Percentiles rank a stretch among this genome's conserved stretches.
Evolutionary conservation across 108 stramenopile species (phyloP).

Genomic region (Nitzschia sp.): DNA sequence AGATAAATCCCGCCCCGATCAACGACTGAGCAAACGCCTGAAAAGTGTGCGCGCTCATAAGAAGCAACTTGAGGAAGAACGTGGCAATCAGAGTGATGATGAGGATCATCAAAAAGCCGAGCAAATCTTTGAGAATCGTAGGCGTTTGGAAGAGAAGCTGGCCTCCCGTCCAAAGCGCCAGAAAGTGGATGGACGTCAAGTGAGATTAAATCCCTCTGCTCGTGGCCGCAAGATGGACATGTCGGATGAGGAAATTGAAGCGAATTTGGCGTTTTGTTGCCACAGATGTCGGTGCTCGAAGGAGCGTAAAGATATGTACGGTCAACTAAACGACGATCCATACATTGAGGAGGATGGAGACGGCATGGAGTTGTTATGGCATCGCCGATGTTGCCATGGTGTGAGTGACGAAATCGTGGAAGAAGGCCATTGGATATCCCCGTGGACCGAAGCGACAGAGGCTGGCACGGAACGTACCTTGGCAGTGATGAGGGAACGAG

Average conservation of each 20-base stretch:
- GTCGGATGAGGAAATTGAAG: conserved; percentile 15
- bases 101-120: neutral
- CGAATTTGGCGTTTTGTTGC: conserved; percentile 18
- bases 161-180: too few relatives aligned
- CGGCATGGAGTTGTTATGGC: neutral
- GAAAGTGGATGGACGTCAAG: neutral
- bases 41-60: neutral
- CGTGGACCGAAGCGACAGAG: neutral
- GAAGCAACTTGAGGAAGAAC: neutral
- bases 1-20: neutral
- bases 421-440: neutral
- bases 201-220: neutral
- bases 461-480: neutral
- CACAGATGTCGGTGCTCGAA: conserved; percentile 2
- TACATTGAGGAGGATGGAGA: neutral
- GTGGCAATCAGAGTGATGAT: neutral
- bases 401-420: neutral
- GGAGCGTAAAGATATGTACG: neutral
- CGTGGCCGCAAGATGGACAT: neutral
- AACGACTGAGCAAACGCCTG: neutral
- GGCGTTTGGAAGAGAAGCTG: too few relatives aligned
- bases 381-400: conserved; percentile 18
- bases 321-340: neutral
- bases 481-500: neutral
- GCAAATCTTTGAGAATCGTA: neutral